A percentile compares a stretch with the other conserved stretches of the same genome.
These are phyloP conservation scores for Curvularia eragrostidis DNA, from an alignment of 2,329 filamentous ascomycete genomes.

Conservation along the genomic window DNA sequence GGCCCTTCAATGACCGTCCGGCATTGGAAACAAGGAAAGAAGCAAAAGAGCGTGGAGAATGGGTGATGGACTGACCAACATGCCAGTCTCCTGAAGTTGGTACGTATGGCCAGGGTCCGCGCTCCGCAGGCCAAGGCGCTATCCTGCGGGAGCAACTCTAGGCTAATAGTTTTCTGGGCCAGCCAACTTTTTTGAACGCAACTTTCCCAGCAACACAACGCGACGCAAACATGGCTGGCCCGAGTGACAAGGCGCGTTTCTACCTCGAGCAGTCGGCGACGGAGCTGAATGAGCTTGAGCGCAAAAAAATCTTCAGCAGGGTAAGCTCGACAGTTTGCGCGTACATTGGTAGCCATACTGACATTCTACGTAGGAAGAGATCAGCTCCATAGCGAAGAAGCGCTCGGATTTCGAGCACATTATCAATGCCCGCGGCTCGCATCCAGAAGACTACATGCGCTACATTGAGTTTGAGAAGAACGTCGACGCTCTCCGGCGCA, in stretches of 20 bases:
- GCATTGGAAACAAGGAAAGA: conserved; percentile 29
- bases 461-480: conserved; percentile 79
- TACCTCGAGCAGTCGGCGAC: conserved; percentile 92
- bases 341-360: conserved; percentile 9
- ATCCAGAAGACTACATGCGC: conserved; percentile 78
- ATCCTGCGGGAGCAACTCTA: conserved; percentile 26
- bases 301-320: conserved; percentile 87
- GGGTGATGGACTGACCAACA: conserved; percentile 19
- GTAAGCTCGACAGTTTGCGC: conserved; percentile 52
- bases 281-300: conserved; percentile 89
- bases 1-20: conserved; percentile 15
- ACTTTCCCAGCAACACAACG: conserved; percentile 19
- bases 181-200: conserved; percentile 29
- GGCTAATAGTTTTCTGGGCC: conserved; percentile 24
- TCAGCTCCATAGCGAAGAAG: conserved; percentile 85
- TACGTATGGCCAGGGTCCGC: conserved; percentile 27
- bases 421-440: conserved; percentile 77
- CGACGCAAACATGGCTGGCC: conserved; percentile 70
- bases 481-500: conserved; percentile 75
- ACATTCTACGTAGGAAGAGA: conserved; percentile 71
- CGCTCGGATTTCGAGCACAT: conserved; percentile 93
- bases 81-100: conserved; percentile 42
- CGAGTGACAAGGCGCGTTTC: conserved; percentile 93
- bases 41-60: conserved; percentile 41
- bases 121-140: conserved; percentile 33